phyloP scores from a whole-genome alignment of 1,139 yeast genomes.

The Candida tropicalis region DNA sequence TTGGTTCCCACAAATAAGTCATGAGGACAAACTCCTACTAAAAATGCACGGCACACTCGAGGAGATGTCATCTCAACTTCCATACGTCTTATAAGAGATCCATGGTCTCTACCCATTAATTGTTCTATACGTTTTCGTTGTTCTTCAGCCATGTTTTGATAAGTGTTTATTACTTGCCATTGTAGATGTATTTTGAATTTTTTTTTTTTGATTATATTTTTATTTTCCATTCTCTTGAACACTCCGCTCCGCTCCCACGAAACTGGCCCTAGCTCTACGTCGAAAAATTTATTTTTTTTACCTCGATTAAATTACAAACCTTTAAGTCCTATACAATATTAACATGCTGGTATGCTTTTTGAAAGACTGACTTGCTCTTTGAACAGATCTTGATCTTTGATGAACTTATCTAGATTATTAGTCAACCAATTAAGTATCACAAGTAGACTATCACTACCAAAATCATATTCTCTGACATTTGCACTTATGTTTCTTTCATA shows the following conservation, averaged over 20 bases:
- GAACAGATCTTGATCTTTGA: slow-evolving; percentile 20
- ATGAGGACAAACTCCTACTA: slow-evolving; percentile 89
- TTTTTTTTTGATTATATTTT: not conserved
- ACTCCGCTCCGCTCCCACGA: too few species aligned
- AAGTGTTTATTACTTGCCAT: too few species aligned
- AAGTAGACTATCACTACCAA: slow-evolving; percentile 23
- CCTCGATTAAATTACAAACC: too few species aligned
- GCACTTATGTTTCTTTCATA: slow-evolving; percentile 27
- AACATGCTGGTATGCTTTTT: not conserved
- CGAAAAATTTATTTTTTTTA: too few species aligned
- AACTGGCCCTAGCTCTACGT: too few species aligned
- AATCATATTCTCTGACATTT: slow-evolving; percentile 23
- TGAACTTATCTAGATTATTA: slow-evolving; percentile 30
- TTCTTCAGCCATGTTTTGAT: slow-evolving; percentile 56
- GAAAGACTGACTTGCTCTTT: slow-evolving; percentile 23
- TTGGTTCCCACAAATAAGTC: slow-evolving; percentile 84
- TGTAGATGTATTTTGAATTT: not conserved
- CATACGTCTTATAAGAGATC: slow-evolving; percentile 38
- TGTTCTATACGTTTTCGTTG: slow-evolving; percentile 79
- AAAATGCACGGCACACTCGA: slow-evolving; percentile 74
- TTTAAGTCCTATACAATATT: too few species aligned
- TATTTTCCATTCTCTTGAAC: too few species aligned
- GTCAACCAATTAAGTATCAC: slow-evolving; percentile 31
- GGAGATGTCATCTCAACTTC: slow-evolving; percentile 62
- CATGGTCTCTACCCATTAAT: slow-evolving; percentile 73